phyloP scores from a whole-genome alignment of 2,329 filamentous ascomycete species.

The Paecilomyces fulvus region DNA sequence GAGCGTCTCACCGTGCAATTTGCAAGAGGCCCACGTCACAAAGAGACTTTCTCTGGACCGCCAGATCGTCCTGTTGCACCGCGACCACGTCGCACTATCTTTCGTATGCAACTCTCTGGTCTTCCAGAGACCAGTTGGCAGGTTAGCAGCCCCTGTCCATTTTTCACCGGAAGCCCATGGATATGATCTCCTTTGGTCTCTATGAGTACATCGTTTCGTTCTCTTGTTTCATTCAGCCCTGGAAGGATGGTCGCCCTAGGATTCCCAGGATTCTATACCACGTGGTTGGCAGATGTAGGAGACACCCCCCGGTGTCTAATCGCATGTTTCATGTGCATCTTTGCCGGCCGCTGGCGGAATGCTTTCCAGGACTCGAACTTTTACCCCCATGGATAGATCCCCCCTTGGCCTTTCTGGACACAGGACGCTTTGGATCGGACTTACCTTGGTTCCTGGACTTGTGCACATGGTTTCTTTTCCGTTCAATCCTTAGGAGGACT shows the following conservation, averaged over 20 bases:
- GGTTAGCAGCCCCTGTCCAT: constrained; percentile 62
- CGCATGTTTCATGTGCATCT: neutral
- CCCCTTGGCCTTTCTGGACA: neutral
- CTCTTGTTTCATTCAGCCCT: neutral
- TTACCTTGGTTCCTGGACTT: neutral
- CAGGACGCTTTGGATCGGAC: neutral
- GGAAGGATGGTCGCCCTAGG: neutral
- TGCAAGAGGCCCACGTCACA: constrained; percentile 73
- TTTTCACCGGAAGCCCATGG: constrained; percentile 19
- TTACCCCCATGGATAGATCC: neutral
- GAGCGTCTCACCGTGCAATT: constrained; percentile 97
- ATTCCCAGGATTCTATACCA: neutral
- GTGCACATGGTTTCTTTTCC: neutral
- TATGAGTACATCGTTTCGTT: constrained; percentile 5
- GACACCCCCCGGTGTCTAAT: neutral
- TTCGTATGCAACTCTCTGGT: constrained; percentile 95
- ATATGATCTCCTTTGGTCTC: constrained; percentile 10
- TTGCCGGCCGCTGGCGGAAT: neutral
- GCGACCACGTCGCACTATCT: constrained; percentile 85
- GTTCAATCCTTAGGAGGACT: constrained; percentile 1
- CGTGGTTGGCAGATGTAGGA: neutral
- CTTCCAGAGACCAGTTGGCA: constrained; percentile 99
- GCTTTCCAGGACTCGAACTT: neutral
- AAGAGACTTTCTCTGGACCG: constrained; percentile 55
- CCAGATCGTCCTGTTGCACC: constrained; percentile 56